Conservation (phyloP, 2,329 filamentous ascomycete genomes). For the Aureobasidium sp. region DNA sequence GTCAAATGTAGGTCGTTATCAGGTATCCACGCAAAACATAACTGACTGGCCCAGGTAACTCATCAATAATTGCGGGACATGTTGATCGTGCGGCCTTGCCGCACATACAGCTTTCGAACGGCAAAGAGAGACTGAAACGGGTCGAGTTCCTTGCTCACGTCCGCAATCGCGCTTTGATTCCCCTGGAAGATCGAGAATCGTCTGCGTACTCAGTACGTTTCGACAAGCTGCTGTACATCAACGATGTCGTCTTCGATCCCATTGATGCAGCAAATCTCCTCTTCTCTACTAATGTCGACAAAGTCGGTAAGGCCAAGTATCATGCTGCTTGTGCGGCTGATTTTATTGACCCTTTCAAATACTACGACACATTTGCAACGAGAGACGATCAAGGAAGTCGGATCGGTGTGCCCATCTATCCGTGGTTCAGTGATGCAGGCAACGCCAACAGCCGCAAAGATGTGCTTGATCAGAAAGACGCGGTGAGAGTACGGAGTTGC, state of each 20-base stretch:
- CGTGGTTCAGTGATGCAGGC: slow-evolving; percentile 54
- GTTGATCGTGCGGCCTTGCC: slow-evolving; percentile 44
- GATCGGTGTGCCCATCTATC: slow-evolving; percentile 46
- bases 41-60: slow-evolving; percentile 29
- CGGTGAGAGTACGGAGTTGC: slow-evolving; percentile 64
- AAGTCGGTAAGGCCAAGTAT: slow-evolving; percentile 47
- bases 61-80: slow-evolving; percentile 52
- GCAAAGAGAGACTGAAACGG: slow-evolving; percentile 59
- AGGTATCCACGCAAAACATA: not conserved
- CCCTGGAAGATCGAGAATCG: slow-evolving; percentile 43
- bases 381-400: slow-evolving; percentile 57
- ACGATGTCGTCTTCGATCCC: slow-evolving; percentile 60
- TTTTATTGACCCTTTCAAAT: slow-evolving; percentile 59
- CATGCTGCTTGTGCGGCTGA: slow-evolving; percentile 65
- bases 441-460: slow-evolving; percentile 50
- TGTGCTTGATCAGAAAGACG: slow-evolving; percentile 54
- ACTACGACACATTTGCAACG: slow-evolving; percentile 69
- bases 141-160: slow-evolving; percentile 67
- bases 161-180: slow-evolving; percentile 61
- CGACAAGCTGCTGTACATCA: slow-evolving; percentile 55
- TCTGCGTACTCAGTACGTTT: slow-evolving; percentile 39
- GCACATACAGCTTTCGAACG: slow-evolving; percentile 56
- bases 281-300: slow-evolving; percentile 54
- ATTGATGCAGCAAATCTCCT: slow-evolving; percentile 54
- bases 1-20: not conserved